Base-by-base conservation (phyloP, 225 moss, liverwort and hornwort genomes). In the Polytrichum formosum region DNA sequence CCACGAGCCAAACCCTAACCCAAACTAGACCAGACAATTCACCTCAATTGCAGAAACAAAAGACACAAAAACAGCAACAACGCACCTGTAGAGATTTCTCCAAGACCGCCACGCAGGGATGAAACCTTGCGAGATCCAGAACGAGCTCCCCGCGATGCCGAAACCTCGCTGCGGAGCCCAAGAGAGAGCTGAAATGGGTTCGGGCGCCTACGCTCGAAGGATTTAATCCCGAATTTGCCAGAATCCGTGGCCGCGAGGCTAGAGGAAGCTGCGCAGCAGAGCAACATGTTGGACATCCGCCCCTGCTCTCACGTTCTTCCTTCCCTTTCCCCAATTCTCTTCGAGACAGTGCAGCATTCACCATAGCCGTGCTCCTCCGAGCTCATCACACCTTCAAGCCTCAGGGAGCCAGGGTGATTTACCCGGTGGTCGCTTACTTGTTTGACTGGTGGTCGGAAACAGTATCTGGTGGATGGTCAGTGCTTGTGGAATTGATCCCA, bases 261-360 rank as follows among this genome's bases (percentile, higher is more conserved):
- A 22, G 69, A 46, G 63, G 82, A 56, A 66, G 77, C 67, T 79
- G 77, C 82, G 60, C 72, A 72, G 72, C 73, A 75, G 33, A 80
- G 67, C 79, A 82, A 75, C 80, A 82, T 82, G 77, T 75, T 61
- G 61, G 73, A 68, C 75, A 73, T 77, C 56, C 4, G 9, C 46
- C 0, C 46, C 46, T 46, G 59, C 21, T 22, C 21, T 23, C 7
- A 18, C 66, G 59, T 20, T 7, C 9, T 46, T 66, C 33, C 33
- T 21, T 37, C 66, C 3, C 1, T 5, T 5, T 20, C n/a, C 33
- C 66, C 10, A 33, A 35, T 46, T 46, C 46, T 46, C 66, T 53
- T 18, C 66, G 22, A 19, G n/a, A 35, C 1, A 19, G 46, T 21
- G n/a, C 66, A 19, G 33, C 33, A 23, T 66, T 19, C 66, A 46